Evolutionary conservation across 192 early-diverging fungal species (phyloP).

Genomic region (Coemansia sp.): DNA sequence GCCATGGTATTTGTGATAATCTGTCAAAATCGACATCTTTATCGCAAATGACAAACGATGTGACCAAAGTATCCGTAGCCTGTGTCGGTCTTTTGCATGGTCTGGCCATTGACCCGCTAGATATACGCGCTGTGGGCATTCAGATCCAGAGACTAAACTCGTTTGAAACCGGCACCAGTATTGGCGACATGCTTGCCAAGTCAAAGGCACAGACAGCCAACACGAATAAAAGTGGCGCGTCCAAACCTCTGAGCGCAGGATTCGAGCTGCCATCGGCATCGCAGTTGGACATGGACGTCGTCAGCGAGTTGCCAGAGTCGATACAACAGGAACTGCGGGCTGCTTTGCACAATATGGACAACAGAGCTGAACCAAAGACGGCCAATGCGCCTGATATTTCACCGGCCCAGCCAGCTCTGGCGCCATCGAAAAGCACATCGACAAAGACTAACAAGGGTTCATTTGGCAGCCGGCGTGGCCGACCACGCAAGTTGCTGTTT

Average conservation of each 20-base stretch:
- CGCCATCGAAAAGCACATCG: background rate
- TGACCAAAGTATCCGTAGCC: constrained; percentile 16
- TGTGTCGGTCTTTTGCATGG: constrained; percentile 20
- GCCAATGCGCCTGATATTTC: background rate
- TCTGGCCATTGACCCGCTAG: constrained; percentile 28
- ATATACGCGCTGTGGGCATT: constrained; percentile 43
- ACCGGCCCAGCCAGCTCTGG: background rate
- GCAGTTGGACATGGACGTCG: constrained; percentile 34
- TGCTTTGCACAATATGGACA: constrained; percentile 9
- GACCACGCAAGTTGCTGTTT: constrained; percentile 29
- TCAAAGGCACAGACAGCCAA: background rate
- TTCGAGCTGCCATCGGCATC: constrained; percentile 33
- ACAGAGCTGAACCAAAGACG: background rate
- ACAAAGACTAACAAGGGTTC: background rate
- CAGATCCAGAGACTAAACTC: constrained; percentile 32
- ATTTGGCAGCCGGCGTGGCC: constrained; percentile 10
- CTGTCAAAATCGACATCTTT: constrained; percentile 55
- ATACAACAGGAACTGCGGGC: constrained; percentile 34
- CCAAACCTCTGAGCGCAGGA: background rate
- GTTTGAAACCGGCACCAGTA: background rate
- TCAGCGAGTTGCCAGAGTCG: constrained; percentile 33
- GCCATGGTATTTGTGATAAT: constrained; percentile 65
- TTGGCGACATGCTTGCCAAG: constrained; percentile 21
- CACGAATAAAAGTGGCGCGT: background rate
- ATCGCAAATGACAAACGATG: constrained; percentile 51